These are phyloP conservation scores for Diutina mesorugosa DNA, from an alignment of 1,139 yeast species.

Conservation along the genomic window DNA sequence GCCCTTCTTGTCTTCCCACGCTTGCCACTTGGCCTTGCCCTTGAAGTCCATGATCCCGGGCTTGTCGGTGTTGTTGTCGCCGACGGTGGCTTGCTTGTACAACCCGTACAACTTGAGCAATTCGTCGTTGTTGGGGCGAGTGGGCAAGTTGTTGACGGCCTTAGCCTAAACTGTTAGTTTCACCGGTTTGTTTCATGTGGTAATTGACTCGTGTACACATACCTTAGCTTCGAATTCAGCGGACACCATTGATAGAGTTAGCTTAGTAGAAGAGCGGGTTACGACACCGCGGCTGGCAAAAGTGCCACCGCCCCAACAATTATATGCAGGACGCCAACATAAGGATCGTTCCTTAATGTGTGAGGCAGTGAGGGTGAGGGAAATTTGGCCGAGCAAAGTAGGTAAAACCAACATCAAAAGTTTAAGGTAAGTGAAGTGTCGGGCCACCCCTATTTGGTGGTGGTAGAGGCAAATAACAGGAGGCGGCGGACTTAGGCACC, in stretches of 20 bases:
- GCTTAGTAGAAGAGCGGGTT: too few species aligned
- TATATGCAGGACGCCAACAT: neutral
- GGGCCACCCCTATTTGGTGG: too few species aligned
- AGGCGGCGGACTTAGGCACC: too few species aligned
- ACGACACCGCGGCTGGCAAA: too few species aligned
- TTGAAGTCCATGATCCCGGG: conserved; percentile 86
- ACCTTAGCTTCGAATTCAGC: conserved; percentile 42
- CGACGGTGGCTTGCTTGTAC: conserved; percentile 93
- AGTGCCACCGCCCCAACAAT: neutral
- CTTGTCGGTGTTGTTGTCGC: conserved; percentile 78
- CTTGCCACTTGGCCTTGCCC: conserved; percentile 96
- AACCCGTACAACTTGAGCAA: conserved; percentile 74
- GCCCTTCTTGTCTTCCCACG: conserved; percentile 88
- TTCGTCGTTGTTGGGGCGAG: conserved; percentile 80
- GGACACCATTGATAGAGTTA: conserved; percentile 27
- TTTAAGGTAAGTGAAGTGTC: too few species aligned
- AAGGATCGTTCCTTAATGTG: too few species aligned
- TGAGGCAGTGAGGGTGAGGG: too few species aligned
- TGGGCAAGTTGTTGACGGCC: conserved; percentile 61
- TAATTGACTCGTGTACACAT: conserved; percentile 10
- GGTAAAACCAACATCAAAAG: too few species aligned
- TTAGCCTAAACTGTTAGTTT: conserved; percentile 39
- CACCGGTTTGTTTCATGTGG: neutral
- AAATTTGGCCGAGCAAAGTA: too few species aligned
- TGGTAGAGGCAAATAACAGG: too few species aligned